Percentiles rank a stretch among this genome's conserved stretches.
Evolutionary conservation across 2,329 filamentous ascomycete genomes (phyloP).

Genomic region (Fusarium paranaense): DNA sequence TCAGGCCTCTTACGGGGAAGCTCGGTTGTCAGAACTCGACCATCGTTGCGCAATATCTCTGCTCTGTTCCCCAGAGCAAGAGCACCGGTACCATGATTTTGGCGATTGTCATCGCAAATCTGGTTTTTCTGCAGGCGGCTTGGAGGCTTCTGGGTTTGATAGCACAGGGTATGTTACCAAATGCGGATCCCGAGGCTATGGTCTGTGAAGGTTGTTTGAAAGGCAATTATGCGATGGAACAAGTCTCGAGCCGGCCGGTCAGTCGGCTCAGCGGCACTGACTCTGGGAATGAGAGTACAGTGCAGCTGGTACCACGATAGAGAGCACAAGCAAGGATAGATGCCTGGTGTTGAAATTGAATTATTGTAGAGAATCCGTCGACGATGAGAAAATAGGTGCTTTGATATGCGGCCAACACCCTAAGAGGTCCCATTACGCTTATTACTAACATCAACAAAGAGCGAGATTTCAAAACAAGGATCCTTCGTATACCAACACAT

Average conservation of each 20-base stretch:
- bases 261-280: not conserved
- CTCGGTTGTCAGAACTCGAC: not conserved
- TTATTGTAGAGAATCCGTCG: not conserved
- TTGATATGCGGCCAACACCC: not conserved
- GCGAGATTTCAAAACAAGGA: not conserved
- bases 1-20: constrained; percentile 1
- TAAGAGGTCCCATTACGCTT: not conserved
- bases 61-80: constrained; percentile 23
- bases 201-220: constrained; percentile 7
- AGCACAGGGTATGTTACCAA: constrained; percentile 9
- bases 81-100: constrained; percentile 20
- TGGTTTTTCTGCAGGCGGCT: constrained; percentile 29
- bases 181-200: not conserved
- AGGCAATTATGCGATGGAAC: not conserved
- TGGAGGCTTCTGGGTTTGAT: constrained; percentile 20
- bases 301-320: not conserved
- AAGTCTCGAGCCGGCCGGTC: not conserved
- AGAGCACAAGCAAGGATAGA: not conserved
- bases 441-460: not conserved
- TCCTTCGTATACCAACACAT: not conserved
- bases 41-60: constrained; percentile 26
- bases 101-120: constrained; percentile 20
- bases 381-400: not conserved
- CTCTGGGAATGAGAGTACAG: not conserved
- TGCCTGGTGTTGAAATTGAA: not conserved